phyloP scores from a whole-genome alignment of 1,139 yeast genomes.

The Yamadazyma jaroonii region DNA sequence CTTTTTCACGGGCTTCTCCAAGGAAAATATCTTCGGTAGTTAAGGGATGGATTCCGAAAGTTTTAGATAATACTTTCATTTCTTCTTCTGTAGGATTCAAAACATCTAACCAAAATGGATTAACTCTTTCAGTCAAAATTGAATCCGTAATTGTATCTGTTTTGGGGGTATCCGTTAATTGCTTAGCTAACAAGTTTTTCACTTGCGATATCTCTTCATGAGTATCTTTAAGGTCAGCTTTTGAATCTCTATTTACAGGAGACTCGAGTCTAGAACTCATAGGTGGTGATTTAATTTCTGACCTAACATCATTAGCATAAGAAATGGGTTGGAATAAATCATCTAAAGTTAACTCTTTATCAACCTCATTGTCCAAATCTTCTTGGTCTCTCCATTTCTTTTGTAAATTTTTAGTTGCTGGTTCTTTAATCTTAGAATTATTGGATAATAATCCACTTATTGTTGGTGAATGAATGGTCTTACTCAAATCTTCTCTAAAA shows the following conservation, averaged over 20 bases:
- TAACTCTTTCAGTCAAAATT: slow-evolving; percentile 3
- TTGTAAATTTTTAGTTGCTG: slow-evolving; percentile 9
- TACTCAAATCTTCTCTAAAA: slow-evolving; percentile 83
- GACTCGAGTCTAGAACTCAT: background rate
- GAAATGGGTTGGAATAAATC: slow-evolving; percentile 31
- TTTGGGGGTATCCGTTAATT: slow-evolving; percentile 7
- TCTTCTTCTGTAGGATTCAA: slow-evolving; percentile 94
- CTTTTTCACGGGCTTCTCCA: slow-evolving; percentile 94
- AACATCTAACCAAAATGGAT: slow-evolving; percentile 90
- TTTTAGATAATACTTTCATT: slow-evolving; percentile 86
- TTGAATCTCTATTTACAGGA: background rate
- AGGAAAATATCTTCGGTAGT: slow-evolving; percentile 94
- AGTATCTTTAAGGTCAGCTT: background rate
- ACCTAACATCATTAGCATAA: slow-evolving; percentile 11
- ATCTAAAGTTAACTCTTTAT: slow-evolving; percentile 17
- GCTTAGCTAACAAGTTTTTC: slow-evolving; percentile 4
- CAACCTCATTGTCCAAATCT: slow-evolving; percentile 8
- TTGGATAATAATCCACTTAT: slow-evolving; percentile 66
- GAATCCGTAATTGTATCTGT: slow-evolving; percentile 17
- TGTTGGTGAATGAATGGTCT: slow-evolving; percentile 87
- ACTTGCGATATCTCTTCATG: slow-evolving; percentile 1
- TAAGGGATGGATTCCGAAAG: slow-evolving; percentile 92
- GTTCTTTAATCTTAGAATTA: slow-evolving; percentile 10
- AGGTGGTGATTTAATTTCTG: background rate
- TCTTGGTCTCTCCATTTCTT: slow-evolving; percentile 20